phyloP scores from a whole-genome alignment of 371 early-diverging fungal species.

The Rhizomucor miehei region DNA sequence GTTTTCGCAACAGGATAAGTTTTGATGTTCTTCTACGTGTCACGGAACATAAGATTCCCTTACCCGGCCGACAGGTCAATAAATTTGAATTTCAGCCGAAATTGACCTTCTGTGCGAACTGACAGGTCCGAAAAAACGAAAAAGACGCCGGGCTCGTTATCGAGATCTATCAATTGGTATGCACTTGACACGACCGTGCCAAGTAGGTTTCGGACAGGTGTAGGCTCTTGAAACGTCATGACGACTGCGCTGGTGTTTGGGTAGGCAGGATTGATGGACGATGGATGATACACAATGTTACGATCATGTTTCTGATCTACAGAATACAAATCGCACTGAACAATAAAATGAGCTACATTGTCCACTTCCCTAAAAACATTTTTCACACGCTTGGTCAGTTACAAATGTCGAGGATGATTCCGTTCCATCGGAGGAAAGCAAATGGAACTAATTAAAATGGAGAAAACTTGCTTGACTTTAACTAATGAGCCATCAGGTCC shows the following conservation, averaged over 20 bases:
- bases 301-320: conserved; percentile 9
- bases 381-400: neutral
- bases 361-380: conserved; percentile 11
- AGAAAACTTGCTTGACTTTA: conserved; percentile 9
- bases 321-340: conserved; percentile 16
- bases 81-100: conserved; percentile 41
- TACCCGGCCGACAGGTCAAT: conserved; percentile 28
- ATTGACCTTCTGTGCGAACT: conserved; percentile 42
- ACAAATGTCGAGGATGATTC: neutral
- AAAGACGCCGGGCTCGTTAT: conserved; percentile 48
- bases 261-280: conserved; percentile 17
- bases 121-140: conserved; percentile 53
- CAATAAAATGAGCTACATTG: conserved; percentile 15
- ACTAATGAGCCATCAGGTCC: conserved; percentile 8
- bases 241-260: conserved; percentile 14
- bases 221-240: conserved; percentile 18
- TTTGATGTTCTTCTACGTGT: conserved; percentile 5
- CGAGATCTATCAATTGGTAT: conserved; percentile 16
- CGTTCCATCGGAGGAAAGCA: no score
- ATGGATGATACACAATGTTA: conserved; percentile 19
- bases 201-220: conserved; percentile 17
- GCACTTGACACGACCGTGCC: conserved; percentile 18
- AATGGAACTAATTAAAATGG: neutral
- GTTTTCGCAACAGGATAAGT: conserved; percentile 23
- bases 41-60: neutral